phyloP scores from a whole-genome alignment of 495 filamentous ascomycete genomes.

The Neurospora sp. region DNA sequence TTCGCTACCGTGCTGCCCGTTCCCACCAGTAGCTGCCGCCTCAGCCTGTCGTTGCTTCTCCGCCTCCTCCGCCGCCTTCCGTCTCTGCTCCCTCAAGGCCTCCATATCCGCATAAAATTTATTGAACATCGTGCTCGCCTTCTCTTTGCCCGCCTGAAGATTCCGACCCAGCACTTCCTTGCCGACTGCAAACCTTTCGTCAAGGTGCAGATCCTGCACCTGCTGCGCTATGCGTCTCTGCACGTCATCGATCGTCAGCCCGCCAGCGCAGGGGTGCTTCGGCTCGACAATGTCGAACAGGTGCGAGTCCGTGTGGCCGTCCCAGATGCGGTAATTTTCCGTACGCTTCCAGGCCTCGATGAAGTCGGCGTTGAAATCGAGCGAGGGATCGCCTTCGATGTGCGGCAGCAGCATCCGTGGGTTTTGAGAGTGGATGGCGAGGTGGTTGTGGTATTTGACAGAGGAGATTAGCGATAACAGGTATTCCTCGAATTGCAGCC shows the following conservation, averaged over 20 bases:
- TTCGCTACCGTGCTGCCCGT: conserved; percentile 8
- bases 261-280: conserved; percentile 87
- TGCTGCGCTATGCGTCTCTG: conserved; percentile 83
- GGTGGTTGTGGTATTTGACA: conserved; percentile 79
- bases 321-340: conserved; percentile 80
- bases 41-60: conserved; percentile 26
- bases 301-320: conserved; percentile 62
- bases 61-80: conserved; percentile 54
- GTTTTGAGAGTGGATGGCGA: conserved; percentile 50
- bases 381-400: conserved; percentile 74
- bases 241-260: conserved; percentile 87
- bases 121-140: conserved; percentile 72
- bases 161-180: conserved; percentile 71
- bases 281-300: conserved; percentile 92
- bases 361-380: conserved; percentile 71
- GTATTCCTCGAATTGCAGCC: conserved; percentile 96
- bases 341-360: conserved; percentile 73
- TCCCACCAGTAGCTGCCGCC: not conserved
- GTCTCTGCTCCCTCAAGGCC: conserved; percentile 69
- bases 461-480: conserved; percentile 78
- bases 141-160: conserved; percentile 72
- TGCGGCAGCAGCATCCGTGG: conserved; percentile 49
- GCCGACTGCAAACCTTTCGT: conserved; percentile 69
- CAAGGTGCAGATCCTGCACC: conserved; percentile 77
- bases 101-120: conserved; percentile 87